Conservation (phyloP, 495 filamentous ascomycete genomes). For the Xylaria palmicola region DNA sequence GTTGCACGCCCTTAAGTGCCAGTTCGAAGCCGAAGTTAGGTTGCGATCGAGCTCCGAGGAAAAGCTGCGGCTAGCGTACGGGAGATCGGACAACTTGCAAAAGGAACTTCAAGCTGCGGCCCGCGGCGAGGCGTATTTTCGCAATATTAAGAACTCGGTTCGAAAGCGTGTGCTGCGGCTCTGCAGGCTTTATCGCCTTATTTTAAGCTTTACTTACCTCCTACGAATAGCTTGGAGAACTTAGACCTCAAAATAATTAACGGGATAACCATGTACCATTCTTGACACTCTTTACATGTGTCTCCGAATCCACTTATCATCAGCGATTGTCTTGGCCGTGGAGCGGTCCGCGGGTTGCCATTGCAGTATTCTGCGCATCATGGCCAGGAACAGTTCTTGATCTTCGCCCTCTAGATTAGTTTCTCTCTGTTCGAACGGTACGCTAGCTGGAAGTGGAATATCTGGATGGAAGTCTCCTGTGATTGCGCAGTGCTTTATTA, state of each 20-base stretch:
- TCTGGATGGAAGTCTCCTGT: background rate
- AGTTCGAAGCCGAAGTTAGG: background rate
- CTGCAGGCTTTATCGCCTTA: background rate
- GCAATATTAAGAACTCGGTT: background rate
- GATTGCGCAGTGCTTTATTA: background rate
- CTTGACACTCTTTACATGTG: constrained; percentile 9
- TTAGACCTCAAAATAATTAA: background rate
- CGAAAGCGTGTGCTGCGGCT: background rate
- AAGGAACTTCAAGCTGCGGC: background rate
- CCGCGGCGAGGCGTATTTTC: background rate
- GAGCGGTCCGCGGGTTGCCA: constrained; percentile 48
- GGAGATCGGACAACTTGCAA: background rate
- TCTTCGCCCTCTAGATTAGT: constrained; percentile 34
- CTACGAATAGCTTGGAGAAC: background rate
- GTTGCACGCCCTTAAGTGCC: background rate
- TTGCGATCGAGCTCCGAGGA: background rate
- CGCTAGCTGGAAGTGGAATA: constrained; percentile 19
- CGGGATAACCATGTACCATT: constrained; percentile 2
- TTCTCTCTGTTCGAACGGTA: constrained; percentile 37
- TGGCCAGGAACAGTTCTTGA: constrained; percentile 41
- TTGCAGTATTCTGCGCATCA: constrained; percentile 49
- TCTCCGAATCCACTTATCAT: constrained; percentile 40
- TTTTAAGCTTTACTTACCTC: background rate
- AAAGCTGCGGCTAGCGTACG: background rate
- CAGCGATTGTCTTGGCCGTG: constrained; percentile 43